A percentile compares a stretch with the other conserved stretches of the same genome.
phyloP scores from a whole-genome alignment of 352 stramenopile species.

The Phytophthora sojae region DNA sequence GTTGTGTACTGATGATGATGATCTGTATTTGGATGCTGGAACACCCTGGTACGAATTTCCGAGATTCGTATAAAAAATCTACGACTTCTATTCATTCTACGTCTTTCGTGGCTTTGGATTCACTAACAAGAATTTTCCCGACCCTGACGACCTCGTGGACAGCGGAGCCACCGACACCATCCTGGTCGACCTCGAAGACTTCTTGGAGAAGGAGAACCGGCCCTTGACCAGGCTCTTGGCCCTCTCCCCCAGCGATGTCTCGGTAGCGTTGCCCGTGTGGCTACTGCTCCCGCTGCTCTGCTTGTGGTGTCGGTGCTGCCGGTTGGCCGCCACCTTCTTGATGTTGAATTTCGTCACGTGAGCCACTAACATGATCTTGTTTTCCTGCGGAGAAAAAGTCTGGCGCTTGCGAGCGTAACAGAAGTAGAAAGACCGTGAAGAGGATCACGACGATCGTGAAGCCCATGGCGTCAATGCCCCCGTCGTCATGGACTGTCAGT shows the following conservation, averaged over 20 bases:
- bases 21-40: too few species aligned
- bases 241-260: background rate
- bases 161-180: constrained; percentile 3
- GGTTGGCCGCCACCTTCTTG: constrained; percentile 18
- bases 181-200: background rate
- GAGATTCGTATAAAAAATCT: too few species aligned
- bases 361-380: constrained; percentile 43
- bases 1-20: too few species aligned
- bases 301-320: constrained; percentile 2
- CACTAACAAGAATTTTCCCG: background rate
- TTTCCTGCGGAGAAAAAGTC: constrained; percentile 46
- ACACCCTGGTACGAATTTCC: too few species aligned
- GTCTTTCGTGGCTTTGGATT: background rate
- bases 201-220: background rate
- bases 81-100: background rate
- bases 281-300: background rate
- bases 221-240: constrained; percentile 1
- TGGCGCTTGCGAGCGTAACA: constrained; percentile 36
- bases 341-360: constrained; percentile 45
- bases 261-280: background rate
- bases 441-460: constrained; percentile 24
- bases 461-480: constrained; percentile 21
- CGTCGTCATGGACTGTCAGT: constrained; percentile 32
- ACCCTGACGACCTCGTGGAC: background rate
- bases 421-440: constrained; percentile 39